Conservation (phyloP, 768 basidiomycete species). For the Clitopilus passeckerianus region DNA sequence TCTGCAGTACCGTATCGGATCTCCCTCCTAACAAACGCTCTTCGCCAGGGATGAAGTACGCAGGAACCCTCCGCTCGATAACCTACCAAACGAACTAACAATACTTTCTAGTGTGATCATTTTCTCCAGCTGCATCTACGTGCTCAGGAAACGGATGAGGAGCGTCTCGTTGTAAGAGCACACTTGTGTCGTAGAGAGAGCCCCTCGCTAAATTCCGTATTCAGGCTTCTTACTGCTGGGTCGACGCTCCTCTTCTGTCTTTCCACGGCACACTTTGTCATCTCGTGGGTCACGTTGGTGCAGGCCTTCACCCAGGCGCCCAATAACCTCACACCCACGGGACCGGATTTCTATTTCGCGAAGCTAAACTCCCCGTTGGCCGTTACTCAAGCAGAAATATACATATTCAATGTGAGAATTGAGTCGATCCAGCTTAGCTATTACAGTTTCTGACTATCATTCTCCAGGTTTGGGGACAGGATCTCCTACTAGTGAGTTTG, state of each 20-base stretch:
- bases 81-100: too few relatives aligned
- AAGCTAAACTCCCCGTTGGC: too few relatives aligned
- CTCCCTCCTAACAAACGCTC: not conserved
- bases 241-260: not conserved
- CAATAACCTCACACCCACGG: too few relatives aligned
- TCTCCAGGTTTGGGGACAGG: too few relatives aligned
- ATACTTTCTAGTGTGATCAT: not conserved
- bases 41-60: not conserved
- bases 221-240: not conserved
- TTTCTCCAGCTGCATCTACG: not conserved
- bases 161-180: not conserved
- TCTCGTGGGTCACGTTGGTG: not conserved
- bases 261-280: not conserved
- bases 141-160: not conserved
- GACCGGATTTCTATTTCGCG: too few relatives aligned
- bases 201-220: not conserved
- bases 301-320: not conserved
- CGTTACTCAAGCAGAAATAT: too few relatives aligned
- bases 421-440: too few relatives aligned
- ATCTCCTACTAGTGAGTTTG: too few relatives aligned
- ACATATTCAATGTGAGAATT: too few relatives aligned
- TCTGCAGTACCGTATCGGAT: too few relatives aligned
- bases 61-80: too few relatives aligned
- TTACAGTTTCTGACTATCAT: too few relatives aligned
- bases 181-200: not conserved